Percentiles rank a stretch among this genome's conserved stretches.
Evolutionary conservation across 306 rosid species (phyloP).

Genomic region (Carpinus viminea): DNA sequence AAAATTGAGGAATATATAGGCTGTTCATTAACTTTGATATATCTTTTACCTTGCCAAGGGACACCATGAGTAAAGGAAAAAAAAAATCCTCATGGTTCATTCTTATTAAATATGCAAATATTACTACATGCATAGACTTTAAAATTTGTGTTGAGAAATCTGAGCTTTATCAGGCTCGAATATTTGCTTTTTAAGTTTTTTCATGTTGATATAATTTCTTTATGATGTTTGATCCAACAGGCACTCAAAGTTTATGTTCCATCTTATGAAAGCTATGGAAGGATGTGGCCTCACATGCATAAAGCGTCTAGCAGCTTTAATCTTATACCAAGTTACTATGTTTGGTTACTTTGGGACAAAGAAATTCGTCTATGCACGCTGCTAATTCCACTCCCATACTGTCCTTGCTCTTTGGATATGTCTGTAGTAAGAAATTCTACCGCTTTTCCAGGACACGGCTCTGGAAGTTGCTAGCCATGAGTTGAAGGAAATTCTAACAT

Average conservation of each 20-base stretch:
- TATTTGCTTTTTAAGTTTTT: too few relatives aligned
- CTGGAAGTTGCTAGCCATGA: conserved; percentile 59
- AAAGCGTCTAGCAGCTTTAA: conserved; percentile 67
- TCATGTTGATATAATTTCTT: background rate
- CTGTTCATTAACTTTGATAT: background rate
- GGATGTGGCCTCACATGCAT: conserved; percentile 90
- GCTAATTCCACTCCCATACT: conserved; percentile 59
- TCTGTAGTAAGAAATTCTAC: conserved; percentile 69
- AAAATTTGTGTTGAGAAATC: too few relatives aligned
- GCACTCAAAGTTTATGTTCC: conserved; percentile 91
- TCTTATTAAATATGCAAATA: too few relatives aligned
- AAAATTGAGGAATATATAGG: too few relatives aligned
- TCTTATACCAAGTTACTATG: conserved; percentile 83
- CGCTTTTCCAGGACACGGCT: conserved; percentile 50
- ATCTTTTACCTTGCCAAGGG: too few relatives aligned
- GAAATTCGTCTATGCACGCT: conserved; percentile 50
- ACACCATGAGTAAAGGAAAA: too few relatives aligned
- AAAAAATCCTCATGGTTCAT: too few relatives aligned
- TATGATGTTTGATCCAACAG: conserved; percentile 43
- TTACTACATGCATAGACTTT: too few relatives aligned
- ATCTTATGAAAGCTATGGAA: conserved; percentile 82
- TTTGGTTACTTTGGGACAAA: conserved; percentile 69
- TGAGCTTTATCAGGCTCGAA: too few relatives aligned
- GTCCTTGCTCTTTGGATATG: conserved; percentile 52
- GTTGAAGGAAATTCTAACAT: conserved; percentile 61